Evolutionary conservation across 495 filamentous ascomycete species (phyloP).

Genomic region (Penicillium canescens): DNA sequence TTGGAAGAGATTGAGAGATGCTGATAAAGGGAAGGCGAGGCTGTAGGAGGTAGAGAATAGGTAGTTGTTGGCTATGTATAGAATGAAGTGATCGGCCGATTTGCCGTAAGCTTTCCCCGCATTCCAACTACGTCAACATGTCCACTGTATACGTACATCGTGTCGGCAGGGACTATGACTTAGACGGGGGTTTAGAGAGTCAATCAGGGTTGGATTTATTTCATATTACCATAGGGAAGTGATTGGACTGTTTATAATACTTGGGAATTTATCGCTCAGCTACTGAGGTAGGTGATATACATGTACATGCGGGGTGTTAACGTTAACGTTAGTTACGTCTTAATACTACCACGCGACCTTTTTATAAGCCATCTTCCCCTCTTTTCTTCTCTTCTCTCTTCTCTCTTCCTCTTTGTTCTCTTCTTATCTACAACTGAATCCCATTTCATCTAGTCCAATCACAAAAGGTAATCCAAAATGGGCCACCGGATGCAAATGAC

Average conservation of each 20-base stretch:
- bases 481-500: constrained; percentile 14
- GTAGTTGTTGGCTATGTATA: neutral
- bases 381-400: neutral
- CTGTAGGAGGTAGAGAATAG: constrained; percentile 6
- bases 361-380: constrained; percentile 6
- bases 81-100: neutral
- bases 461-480: constrained; percentile 1
- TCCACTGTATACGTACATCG: constrained; percentile 6
- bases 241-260: neutral
- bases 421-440: neutral
- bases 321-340: no score
- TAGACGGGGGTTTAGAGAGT: no score
- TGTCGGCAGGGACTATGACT: neutral
- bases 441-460: neutral
- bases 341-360: neutral
- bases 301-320: no score
- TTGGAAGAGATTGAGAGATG: constrained; percentile 41
- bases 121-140: constrained; percentile 26
- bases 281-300: neutral
- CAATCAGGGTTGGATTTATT: neutral
- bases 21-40: constrained; percentile 10
- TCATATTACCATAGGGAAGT: neutral
- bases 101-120: constrained; percentile 29
- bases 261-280: neutral
- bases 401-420: neutral